Percentiles rank a stretch among this genome's conserved stretches.
Conservation (phyloP, 2,329 filamentous ascomycete genomes). For the Colletotrichum sp. region DNA sequence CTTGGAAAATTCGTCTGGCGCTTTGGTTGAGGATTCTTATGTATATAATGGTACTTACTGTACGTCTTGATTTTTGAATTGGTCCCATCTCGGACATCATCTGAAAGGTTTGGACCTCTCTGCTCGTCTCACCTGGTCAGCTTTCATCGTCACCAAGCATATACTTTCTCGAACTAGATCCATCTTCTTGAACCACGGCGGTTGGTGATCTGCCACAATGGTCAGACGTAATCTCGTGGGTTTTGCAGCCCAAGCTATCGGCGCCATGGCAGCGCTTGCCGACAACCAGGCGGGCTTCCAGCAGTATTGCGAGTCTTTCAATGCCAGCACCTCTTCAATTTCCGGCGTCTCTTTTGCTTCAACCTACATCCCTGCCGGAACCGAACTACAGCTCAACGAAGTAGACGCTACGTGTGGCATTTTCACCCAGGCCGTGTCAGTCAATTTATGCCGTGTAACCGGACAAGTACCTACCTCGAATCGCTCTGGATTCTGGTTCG, state of each 20-base stretch:
- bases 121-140: background rate
- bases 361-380: slow-evolving; percentile 29
- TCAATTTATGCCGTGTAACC: slow-evolving; percentile 32
- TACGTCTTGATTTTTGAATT: background rate
- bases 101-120: background rate
- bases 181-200: accelerated
- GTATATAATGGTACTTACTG: background rate
- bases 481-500: slow-evolving; percentile 47
- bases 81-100: background rate
- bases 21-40: background rate
- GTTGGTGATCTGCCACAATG: background rate
- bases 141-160: background rate
- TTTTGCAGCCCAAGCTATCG: background rate
- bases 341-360: slow-evolving; percentile 20
- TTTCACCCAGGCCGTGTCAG: slow-evolving; percentile 24
- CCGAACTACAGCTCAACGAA: slow-evolving; percentile 37
- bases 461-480: slow-evolving; percentile 39
- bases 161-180: background rate
- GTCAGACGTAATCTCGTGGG: background rate
- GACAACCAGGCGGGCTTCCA: background rate
- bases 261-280: background rate
- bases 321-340: slow-evolving; percentile 31
- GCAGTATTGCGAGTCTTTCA: slow-evolving; percentile 26
- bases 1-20: background rate
- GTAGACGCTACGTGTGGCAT: slow-evolving; percentile 39